A percentile compares a stretch with the other conserved stretches of the same genome.
phyloP scores from a whole-genome alignment of 306 rosid genomes.

The Cucumis hystrix region DNA sequence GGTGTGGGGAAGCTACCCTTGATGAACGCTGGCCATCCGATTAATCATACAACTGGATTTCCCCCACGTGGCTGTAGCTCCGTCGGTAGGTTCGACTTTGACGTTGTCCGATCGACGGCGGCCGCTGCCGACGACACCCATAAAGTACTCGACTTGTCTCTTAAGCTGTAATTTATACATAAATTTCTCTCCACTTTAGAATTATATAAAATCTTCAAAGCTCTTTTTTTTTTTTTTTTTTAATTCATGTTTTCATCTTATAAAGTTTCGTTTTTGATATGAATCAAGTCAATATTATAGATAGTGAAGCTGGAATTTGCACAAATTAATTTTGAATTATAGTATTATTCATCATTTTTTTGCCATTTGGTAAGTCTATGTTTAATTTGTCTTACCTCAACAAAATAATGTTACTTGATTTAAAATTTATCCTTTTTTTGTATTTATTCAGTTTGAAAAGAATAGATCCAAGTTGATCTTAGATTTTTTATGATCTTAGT shows the following conservation, averaged over 20 bases:
- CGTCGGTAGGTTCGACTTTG: neutral
- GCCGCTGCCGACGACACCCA: neutral
- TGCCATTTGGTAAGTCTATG: neutral
- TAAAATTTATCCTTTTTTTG: neutral
- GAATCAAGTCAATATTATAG: neutral
- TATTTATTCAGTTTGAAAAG: neutral
- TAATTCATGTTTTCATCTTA: neutral
- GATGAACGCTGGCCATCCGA: neutral
- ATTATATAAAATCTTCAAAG: neutral
- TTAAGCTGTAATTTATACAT: neutral
- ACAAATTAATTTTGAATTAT: neutral
- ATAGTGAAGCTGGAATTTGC: neutral
- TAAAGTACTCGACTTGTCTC: slow-evolving; percentile 1
- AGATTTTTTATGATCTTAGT: neutral
- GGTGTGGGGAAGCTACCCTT: neutral
- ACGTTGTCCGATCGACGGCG: neutral
- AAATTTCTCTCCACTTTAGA: neutral
- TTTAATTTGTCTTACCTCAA: neutral
- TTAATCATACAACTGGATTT: neutral
- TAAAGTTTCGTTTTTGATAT: neutral
- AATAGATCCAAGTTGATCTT: neutral
- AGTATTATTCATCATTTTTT: neutral
- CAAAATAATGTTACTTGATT: neutral
- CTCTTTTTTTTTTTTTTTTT: too few relatives aligned
- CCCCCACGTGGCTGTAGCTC: neutral